phyloP scores from a whole-genome alignment of 2,329 filamentous ascomycete species.

The Orbilia brochopaga region DNA sequence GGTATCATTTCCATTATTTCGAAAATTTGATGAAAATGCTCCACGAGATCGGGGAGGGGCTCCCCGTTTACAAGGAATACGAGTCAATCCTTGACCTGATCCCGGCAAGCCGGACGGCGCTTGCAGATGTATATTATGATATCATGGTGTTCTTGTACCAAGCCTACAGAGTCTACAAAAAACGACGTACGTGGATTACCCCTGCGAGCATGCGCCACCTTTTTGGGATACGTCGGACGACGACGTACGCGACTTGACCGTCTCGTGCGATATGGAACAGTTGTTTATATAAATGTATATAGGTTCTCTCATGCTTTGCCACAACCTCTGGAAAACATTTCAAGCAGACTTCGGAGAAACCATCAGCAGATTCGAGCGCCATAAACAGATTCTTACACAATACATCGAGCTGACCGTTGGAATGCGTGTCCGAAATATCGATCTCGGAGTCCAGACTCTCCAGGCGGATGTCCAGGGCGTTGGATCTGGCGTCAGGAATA shows the following conservation, averaged over 20 bases:
- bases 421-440: not conserved
- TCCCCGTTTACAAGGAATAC: constrained; percentile 18
- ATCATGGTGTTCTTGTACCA: constrained; percentile 25
- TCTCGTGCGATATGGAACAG: not conserved
- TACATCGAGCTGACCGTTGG: constrained; percentile 5
- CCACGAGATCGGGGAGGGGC: constrained; percentile 9
- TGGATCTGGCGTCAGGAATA: not conserved
- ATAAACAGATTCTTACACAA: constrained; percentile 8
- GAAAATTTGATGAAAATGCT: constrained; percentile 25
- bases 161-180: constrained; percentile 11
- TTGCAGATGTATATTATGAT: constrained; percentile 18
- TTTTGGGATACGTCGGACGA: too few species aligned
- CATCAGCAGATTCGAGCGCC: constrained; percentile 13
- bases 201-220: not conserved
- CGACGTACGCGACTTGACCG: too few species aligned
- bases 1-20: constrained; percentile 28
- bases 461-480: too few species aligned
- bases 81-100: constrained; percentile 8
- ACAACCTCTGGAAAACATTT: constrained; percentile 31
- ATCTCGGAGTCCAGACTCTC: too few species aligned
- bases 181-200: constrained; percentile 14
- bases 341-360: constrained; percentile 24
- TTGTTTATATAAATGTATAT: constrained; percentile 11
- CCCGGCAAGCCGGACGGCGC: not conserved
- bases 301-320: constrained; percentile 13